Percentiles rank a stretch among this genome's conserved stretches.
Evolutionary conservation across 1,284 basidiomycete species (phyloP).

Genomic region (Porodaedalea pini): DNA sequence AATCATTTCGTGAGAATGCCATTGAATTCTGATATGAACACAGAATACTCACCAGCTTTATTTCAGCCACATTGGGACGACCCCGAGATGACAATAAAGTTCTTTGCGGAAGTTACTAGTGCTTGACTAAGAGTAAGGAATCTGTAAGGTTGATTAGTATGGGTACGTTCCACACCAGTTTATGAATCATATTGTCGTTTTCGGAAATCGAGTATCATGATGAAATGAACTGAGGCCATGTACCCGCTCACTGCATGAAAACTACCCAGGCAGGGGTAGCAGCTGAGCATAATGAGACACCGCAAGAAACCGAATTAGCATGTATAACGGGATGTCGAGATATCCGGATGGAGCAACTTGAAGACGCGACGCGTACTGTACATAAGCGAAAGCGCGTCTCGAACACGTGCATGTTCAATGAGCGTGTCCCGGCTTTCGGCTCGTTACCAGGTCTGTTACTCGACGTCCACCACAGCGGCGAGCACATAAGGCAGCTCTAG

Average conservation of each 20-base stretch:
- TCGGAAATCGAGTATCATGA: too few relatives aligned
- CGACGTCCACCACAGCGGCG: neutral
- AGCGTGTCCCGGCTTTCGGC: neutral
- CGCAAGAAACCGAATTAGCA: too few relatives aligned
- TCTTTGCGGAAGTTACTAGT: slow-evolving; percentile 10
- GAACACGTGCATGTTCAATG: neutral
- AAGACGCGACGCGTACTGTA: neutral
- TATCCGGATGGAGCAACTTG: too few relatives aligned
- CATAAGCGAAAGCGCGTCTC: neutral
- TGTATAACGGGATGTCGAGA: too few relatives aligned
- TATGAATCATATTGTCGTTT: too few relatives aligned
- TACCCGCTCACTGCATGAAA: too few relatives aligned
- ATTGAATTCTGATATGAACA: neutral
- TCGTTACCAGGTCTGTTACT: neutral
- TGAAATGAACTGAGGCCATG: too few relatives aligned
- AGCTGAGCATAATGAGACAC: too few relatives aligned
- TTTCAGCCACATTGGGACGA: slow-evolving; percentile 10
- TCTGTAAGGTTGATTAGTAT: too few relatives aligned
- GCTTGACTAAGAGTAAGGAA: too few relatives aligned
- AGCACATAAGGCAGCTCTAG: neutral
- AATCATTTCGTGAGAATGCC: slow-evolving; percentile 23
- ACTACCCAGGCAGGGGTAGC: too few relatives aligned
- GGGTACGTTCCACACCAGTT: too few relatives aligned
- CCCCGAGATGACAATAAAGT: slow-evolving; percentile 14
- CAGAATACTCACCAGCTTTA: neutral